Evolutionary conservation across 2,329 filamentous ascomycete genomes (phyloP).

Genomic region (Colletotrichum melonis): DNA sequence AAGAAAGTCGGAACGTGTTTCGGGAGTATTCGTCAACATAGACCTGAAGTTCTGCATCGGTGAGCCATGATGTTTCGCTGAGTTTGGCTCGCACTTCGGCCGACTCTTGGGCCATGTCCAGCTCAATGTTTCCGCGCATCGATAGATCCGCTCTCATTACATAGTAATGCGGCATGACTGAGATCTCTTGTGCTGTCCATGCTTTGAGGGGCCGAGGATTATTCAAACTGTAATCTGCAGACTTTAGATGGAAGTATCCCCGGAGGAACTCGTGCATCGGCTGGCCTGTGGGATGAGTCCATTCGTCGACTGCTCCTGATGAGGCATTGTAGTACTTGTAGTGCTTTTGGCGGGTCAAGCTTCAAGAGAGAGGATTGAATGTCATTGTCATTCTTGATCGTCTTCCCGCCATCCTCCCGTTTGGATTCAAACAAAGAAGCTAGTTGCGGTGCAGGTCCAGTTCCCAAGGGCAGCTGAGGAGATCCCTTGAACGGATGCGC

Average conservation of each 20-base stretch:
- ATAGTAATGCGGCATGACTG: constrained; percentile 75
- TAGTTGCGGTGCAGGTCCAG: not conserved
- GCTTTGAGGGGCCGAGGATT: constrained; percentile 61
- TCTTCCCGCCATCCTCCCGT: constrained; percentile 21
- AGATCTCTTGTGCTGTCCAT: constrained; percentile 69
- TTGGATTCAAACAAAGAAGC: not conserved
- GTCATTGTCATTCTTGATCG: constrained; percentile 43
- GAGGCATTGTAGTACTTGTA: constrained; percentile 77
- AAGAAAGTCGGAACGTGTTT: constrained; percentile 72
- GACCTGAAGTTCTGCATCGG: constrained; percentile 66
- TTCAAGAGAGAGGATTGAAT: constrained; percentile 67
- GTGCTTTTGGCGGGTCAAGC: constrained; percentile 70
- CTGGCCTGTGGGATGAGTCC: not conserved
- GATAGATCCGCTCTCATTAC: constrained; percentile 68
- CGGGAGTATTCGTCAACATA: constrained; percentile 71
- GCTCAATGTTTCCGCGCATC: constrained; percentile 69
- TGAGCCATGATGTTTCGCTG: constrained; percentile 59
- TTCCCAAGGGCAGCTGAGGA: constrained; percentile 56
- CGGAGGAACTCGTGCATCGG: constrained; percentile 68
- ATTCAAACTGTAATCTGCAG: constrained; percentile 68
- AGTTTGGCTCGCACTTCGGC: not conserved
- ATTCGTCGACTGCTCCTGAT: constrained; percentile 59
- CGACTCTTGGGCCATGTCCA: constrained; percentile 44
- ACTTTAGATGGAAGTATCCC: constrained; percentile 77
- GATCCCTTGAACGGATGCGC: constrained; percentile 72